These are phyloP conservation scores for Durotheca rogersii DNA, from an alignment of 495 filamentous ascomycete genomes.

Conservation along the genomic window DNA sequence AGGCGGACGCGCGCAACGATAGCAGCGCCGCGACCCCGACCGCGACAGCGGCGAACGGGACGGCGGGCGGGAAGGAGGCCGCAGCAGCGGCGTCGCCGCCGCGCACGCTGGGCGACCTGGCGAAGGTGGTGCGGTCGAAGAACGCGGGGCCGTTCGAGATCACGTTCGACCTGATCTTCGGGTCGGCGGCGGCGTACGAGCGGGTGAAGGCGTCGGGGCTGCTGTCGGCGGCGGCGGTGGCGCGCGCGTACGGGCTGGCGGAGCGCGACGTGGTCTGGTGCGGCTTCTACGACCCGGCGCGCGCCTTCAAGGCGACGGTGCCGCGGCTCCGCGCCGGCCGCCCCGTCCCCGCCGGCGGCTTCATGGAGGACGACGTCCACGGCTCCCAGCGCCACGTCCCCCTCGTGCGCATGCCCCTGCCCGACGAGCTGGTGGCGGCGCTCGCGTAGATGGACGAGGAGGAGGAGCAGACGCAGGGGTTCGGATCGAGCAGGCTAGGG, in stretches of 20 bases:
- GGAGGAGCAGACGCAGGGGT: not conserved
- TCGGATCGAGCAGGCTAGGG: too few relatives aligned
- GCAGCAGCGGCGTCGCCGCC: too few relatives aligned
- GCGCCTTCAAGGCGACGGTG: conserved; percentile 47
- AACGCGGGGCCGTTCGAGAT: conserved; percentile 55
- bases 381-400: conserved; percentile 38
- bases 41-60: conserved; percentile 7
- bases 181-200: conserved; percentile 33
- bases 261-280: conserved; percentile 40
- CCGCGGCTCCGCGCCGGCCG: conserved; percentile 30
- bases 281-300: conserved; percentile 49
- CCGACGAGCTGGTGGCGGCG: conserved; percentile 16
- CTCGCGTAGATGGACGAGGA: not conserved
- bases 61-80: too few relatives aligned
- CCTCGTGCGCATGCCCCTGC: conserved; percentile 30
- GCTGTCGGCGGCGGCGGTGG: conserved; percentile 35
- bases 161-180: conserved; percentile 54
- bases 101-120: conserved; percentile 33
- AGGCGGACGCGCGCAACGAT: too few relatives aligned
- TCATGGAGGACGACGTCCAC: conserved; percentile 44
- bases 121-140: conserved; percentile 51
- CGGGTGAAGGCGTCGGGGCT: conserved; percentile 38
- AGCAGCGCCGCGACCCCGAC: too few relatives aligned
- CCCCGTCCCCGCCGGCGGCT: conserved; percentile 26
- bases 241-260: conserved; percentile 35